phyloP scores from a whole-genome alignment of 1,139 yeast species.

The Nakaseomyces glabratus region DNA sequence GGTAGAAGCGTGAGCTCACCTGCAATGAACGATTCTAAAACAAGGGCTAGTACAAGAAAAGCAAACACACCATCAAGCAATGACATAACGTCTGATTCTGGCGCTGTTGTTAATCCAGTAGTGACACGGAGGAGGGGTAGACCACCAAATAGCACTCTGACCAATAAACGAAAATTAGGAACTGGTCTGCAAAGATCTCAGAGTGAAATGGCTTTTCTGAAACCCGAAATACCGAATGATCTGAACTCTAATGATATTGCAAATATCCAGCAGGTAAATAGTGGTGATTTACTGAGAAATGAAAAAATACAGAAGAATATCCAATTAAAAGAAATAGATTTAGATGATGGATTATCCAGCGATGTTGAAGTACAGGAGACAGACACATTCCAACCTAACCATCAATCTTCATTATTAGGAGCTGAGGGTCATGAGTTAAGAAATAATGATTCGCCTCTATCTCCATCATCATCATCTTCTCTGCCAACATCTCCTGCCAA shows the following conservation, averaged over 20 bases:
- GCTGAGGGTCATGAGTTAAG: constrained; percentile 11
- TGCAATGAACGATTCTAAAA: constrained; percentile 16
- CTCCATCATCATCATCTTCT: constrained; percentile 27
- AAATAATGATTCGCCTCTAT: constrained; percentile 8
- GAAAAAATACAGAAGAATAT: constrained; percentile 7
- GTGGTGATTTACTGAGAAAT: neutral
- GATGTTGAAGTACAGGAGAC: constrained; percentile 27
- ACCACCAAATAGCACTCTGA: constrained; percentile 22
- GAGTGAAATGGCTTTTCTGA: constrained; percentile 26
- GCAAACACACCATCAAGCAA: constrained; percentile 6
- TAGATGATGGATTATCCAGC: constrained; percentile 36
- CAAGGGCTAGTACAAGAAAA: constrained; percentile 11
- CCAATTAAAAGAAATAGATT: constrained; percentile 29
- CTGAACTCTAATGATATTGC: constrained; percentile 2
- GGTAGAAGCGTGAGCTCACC: constrained; percentile 23
- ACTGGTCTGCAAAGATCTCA: constrained; percentile 22
- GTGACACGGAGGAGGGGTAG: constrained; percentile 28
- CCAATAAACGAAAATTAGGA: constrained; percentile 17
- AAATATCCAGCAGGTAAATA: constrained; percentile 3
- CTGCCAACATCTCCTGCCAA: constrained; percentile 34
- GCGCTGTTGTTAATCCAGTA: constrained; percentile 11
- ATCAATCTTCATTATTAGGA: constrained; percentile 6
- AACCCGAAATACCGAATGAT: constrained; percentile 22
- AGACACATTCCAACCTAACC: constrained; percentile 7
- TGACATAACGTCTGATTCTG: constrained; percentile 1